A percentile compares a stretch with the other conserved stretches of the same genome.
These are phyloP conservation scores for Echium plantagineum DNA, from an alignment of 257 asterid species.

Conservation along the genomic window DNA sequence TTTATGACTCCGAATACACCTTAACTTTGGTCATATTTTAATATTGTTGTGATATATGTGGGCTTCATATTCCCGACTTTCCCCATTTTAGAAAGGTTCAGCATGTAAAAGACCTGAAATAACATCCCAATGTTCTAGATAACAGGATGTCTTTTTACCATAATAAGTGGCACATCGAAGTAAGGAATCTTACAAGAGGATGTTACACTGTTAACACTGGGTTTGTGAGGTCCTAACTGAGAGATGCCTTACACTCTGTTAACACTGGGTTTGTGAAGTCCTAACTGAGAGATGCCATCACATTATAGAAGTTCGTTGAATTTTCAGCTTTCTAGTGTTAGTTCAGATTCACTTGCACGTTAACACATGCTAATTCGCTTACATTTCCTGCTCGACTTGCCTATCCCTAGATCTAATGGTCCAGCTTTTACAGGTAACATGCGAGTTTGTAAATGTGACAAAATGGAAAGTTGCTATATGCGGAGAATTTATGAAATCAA, in stretches of 20 bases:
- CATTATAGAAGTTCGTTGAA: not conserved
- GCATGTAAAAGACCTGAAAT: not conserved
- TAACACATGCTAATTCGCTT: not conserved
- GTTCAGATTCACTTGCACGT: not conserved
- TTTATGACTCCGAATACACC: not conserved
- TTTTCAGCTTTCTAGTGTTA: not conserved
- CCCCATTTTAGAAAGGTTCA: not conserved
- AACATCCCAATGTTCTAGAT: not conserved
- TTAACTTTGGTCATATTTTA: too few species aligned
- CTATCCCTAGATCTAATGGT: constrained; percentile 1
- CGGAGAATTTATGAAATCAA: constrained; percentile 86
- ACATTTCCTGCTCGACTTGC: not conserved
- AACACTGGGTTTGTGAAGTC: not conserved
- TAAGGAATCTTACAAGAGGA: not conserved
- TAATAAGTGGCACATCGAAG: not conserved
- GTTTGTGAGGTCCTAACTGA: not conserved
- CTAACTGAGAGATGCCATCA: not conserved
- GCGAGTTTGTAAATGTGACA: constrained; percentile 81
- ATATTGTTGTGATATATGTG: not conserved
- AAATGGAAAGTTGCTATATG: constrained; percentile 95
- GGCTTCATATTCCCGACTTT: not conserved
- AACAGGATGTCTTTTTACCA: not conserved
- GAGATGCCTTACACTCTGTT: not conserved
- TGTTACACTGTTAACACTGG: not conserved
- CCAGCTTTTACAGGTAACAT: constrained; percentile 42